Base-by-base conservation (phyloP, 2,329 filamentous ascomycete species). In the Monilinia fructicola region DNA sequence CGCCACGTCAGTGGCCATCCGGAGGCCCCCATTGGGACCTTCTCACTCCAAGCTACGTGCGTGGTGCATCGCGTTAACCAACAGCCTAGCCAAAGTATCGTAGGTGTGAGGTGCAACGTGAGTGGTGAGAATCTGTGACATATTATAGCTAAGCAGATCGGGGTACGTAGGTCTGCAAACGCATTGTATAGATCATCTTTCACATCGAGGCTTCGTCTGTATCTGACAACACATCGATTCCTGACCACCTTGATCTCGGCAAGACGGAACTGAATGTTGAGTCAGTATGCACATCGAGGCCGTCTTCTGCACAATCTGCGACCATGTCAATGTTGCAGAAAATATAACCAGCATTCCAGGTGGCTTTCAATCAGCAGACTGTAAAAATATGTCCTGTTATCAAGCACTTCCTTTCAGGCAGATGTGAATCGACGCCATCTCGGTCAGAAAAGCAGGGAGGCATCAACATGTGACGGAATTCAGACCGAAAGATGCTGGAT, bases 1-100 rank as follows among this genome's bases (percentile, higher is more conserved):
- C 69, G 75, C 74, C 75, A 76, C 75, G 74, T 76, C 71, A 73
- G 70, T 72, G 65, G 54, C 64, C 64, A 44, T 62, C 56, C 58
- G 58, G 56, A 54, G 65, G 52, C 67, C 68, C 61, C 66, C 66
- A 71, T 71, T 74, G 68, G 71, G 68, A 72, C 70, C 42, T 23
- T 65, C 58, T 65, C 68, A 59, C 56, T 71, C 68, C 64, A 69
- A 69, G 60, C 59, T 66, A 65, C 21, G 35, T 65, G 64, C 54
- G 56, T 46, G 44, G 54, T 61, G 55, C 64, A 62, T 54, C 50
- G 64, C 48, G 58, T 66, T 63, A 50, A 64, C 54, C 48, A 64
- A 54, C 50, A 53, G 64, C 55, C 65, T 70, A 69, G 67, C 60
- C 31, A 55, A 54, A 61, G 42, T 40, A n/a, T 67, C 42, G 60